These are phyloP conservation scores for Xanthoconium separans DNA, from an alignment of 1,284 basidiomycete genomes.

Conservation along the genomic window DNA sequence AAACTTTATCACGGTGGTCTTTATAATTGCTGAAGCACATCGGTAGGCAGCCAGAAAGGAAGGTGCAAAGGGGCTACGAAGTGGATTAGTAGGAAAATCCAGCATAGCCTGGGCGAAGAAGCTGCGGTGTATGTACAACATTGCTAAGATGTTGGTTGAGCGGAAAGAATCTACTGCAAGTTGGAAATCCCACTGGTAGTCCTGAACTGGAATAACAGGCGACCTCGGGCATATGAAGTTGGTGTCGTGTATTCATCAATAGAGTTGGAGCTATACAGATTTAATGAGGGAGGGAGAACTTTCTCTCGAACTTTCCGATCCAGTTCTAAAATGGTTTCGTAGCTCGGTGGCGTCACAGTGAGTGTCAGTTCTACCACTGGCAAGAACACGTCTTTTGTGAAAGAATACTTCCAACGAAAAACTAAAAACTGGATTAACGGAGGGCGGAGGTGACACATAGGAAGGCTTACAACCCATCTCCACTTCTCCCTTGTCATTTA, in stretches of 20 bases:
- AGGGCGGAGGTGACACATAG: not conserved
- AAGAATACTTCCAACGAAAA: constrained; percentile 34
- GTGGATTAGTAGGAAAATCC: constrained; percentile 57
- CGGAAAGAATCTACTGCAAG: not conserved
- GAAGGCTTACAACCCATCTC: constrained; percentile 46
- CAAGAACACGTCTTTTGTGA: constrained; percentile 48
- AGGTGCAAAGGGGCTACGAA: constrained; percentile 61
- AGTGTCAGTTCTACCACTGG: constrained; percentile 50
- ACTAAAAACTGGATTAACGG: constrained; percentile 23
- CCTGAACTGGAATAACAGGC: constrained; percentile 51
- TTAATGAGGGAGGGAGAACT: constrained; percentile 48
- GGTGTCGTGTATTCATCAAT: constrained; percentile 50
- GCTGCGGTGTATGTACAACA: constrained; percentile 57
- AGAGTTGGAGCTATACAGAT: constrained; percentile 44
- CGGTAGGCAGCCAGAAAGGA: constrained; percentile 64
- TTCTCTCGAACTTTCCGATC: constrained; percentile 59
- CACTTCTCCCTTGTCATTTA: constrained; percentile 48
- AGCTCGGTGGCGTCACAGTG: constrained; percentile 49
- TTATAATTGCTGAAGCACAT: constrained; percentile 58
- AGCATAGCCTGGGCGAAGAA: constrained; percentile 64
- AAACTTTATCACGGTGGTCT: constrained; percentile 47
- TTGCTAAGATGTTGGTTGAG: constrained; percentile 35
- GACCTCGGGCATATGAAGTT: constrained; percentile 46
- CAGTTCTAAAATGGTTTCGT: constrained; percentile 54
- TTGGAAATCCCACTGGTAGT: constrained; percentile 39